These are phyloP conservation scores for Ambrosiella cleistominuta DNA, from an alignment of 2,329 filamentous ascomycete species.

Conservation along the genomic window DNA sequence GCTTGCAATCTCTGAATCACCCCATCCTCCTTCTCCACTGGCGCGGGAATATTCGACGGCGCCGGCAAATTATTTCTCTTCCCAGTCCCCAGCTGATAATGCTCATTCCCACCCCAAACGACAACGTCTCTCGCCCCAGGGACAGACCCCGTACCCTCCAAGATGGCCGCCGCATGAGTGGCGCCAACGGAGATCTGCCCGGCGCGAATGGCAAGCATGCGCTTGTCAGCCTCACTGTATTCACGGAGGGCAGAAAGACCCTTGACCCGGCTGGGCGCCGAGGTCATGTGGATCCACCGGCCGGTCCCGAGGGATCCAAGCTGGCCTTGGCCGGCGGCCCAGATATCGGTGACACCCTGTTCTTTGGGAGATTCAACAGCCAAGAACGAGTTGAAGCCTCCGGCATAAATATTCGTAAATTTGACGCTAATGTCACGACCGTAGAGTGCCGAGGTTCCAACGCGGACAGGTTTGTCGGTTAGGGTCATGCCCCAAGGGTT, in stretches of 20 bases:
- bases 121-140: slow-evolving; percentile 59
- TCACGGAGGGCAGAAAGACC: slow-evolving; percentile 68
- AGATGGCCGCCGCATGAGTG: slow-evolving; percentile 65
- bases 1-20: slow-evolving; percentile 64
- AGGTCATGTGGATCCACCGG: slow-evolving; percentile 75
- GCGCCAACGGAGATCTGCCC: slow-evolving; percentile 55
- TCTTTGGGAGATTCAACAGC: slow-evolving; percentile 37
- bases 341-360: slow-evolving; percentile 54
- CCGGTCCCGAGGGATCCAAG: slow-evolving; percentile 69
- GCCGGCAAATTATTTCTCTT: slow-evolving; percentile 63
- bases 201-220: slow-evolving; percentile 60
- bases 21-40: slow-evolving; percentile 37
- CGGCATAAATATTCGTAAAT: slow-evolving; percentile 46
- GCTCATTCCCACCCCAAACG: slow-evolving; percentile 91
- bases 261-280: slow-evolving; percentile 63
- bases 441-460: slow-evolving; percentile 4
- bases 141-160: slow-evolving; percentile 53
- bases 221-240: slow-evolving; percentile 58
- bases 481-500: slow-evolving; percentile 41
- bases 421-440: slow-evolving; percentile 5
- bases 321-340: slow-evolving; percentile 75
- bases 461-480: neutral
- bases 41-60: slow-evolving; percentile 61
- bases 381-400: slow-evolving; percentile 75
- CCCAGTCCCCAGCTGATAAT: slow-evolving; percentile 82